Base-by-base conservation (phyloP, 2,329 filamentous ascomycete genomes). In the Scedosporium dehoogii region DNA sequence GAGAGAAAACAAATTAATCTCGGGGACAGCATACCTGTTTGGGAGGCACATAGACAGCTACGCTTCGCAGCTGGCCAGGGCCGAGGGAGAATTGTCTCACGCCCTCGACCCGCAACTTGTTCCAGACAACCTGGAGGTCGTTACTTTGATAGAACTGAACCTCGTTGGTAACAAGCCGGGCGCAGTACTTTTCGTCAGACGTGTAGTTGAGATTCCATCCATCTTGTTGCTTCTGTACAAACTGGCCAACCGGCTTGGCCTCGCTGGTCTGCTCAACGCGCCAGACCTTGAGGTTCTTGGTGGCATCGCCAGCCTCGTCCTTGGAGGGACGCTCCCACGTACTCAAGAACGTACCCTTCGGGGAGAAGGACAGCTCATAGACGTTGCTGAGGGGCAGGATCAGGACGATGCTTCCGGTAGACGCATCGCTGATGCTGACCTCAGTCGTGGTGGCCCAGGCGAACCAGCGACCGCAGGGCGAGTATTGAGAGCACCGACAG, bases 171-270 rank as follows among this genome's bases (percentile, higher is more conserved):
- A 97, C 93, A 66, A 88, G 83, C 68, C 94, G 91, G 67, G 93
- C 94, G 74, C 93, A 97, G 75, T 91, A 93, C 73, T 87, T 85
- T 81, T 99, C 94, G 73, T 99, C 94, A 64, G 85, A 84, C 33
- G 92, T 96, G 76, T 97, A 99, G 77, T 97, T 93, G 72, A 99
- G 81, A 73, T 97, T 97, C 93, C 93, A 97, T 71, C 92, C 91
- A 56, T 89, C 91, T 79, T 96, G 91, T 67, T 87, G 89, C 81
- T 97, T 97, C 76, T 99, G 94, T 68, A 99, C 94, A 73, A 96
- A 99, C 70, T 86, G 84, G 66, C 92, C 93, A 56, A 97, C 82
- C 33, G 92, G 86, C 69, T 87, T 81, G 76, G 90, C 89, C 68
- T 88, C 84, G 64, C 25, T 53, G 16, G 59, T 74, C 7, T 89